A percentile compares a stretch with the other conserved stretches of the same genome.
Evolutionary conservation across 208 protist species (phyloP).

Genomic region (Trypanosoma avium): DNA sequence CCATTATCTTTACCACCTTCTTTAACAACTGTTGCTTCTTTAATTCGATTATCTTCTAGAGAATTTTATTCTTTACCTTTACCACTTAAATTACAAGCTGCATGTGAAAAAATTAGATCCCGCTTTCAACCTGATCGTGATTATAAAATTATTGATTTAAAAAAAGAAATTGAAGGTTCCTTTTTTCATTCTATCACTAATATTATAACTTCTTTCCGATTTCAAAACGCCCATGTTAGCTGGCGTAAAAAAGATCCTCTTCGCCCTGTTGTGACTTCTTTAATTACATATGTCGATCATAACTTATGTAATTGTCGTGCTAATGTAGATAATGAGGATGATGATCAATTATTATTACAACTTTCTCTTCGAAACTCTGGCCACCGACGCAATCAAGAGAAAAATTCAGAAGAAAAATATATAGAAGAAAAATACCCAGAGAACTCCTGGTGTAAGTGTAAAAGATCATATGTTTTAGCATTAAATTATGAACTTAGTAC

Average conservation of each 20-base stretch:
- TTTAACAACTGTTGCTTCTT: slow-evolving; percentile 49
- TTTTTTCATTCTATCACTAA: slow-evolving; percentile 51
- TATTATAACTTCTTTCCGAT: slow-evolving; percentile 51
- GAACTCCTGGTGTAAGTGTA: slow-evolving; percentile 76
- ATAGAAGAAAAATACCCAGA: slow-evolving; percentile 11
- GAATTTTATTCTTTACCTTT: slow-evolving; percentile 56
- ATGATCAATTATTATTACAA: background rate
- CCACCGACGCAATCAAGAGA: too few relatives aligned
- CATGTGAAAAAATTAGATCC: slow-evolving; percentile 66
- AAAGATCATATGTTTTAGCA: slow-evolving; percentile 60
- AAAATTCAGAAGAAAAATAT: too few relatives aligned
- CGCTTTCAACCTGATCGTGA: slow-evolving; percentile 59
- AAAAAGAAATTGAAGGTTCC: slow-evolving; percentile 45
- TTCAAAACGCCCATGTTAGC: slow-evolving; percentile 65
- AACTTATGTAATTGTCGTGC: slow-evolving; percentile 52
- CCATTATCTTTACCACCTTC: slow-evolving; percentile 36
- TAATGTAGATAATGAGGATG: slow-evolving; percentile 4
- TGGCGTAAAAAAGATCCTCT: slow-evolving; percentile 86
- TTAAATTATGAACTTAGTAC: slow-evolving; percentile 93
- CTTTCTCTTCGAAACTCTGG: background rate
- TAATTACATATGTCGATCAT: slow-evolving; percentile 85
- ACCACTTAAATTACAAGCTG: slow-evolving; percentile 53
- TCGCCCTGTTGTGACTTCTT: slow-evolving; percentile 79
- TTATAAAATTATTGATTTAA: slow-evolving; percentile 62
- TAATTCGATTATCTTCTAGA: slow-evolving; percentile 41